Evolutionary conservation across 176 grass and related monocot species (phyloP), one percentile per base, ranked within the genome.

Genomic region (Tillandsia leiboldiana): DNA sequence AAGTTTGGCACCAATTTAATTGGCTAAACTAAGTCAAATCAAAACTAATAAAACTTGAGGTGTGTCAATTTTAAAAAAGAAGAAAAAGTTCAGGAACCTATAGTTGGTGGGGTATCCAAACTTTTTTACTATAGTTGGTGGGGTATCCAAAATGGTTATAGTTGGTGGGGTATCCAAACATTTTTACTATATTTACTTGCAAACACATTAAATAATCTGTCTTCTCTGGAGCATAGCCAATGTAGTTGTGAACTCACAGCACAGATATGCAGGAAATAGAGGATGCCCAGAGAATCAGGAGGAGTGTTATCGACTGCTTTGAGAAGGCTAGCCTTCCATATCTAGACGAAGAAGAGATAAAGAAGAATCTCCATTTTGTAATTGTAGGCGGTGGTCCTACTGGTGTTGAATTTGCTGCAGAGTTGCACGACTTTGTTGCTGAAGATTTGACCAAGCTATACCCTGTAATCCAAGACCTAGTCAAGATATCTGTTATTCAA

Each of bases 351-450:
- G 93, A 97, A 69, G 76, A 87, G 79, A 97, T 80, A 81, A 84
- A 50, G 74, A 87, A 80, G 69, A 70, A 58, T 47, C 86, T 97
- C 62, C 89, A 97, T 87, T 97, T 97, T 79, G 86, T 97, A 47
- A 81, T 97, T 74, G 88, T 97, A 65, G 93, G 93, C 42, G 93
- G 89, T 66, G 93, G 93, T 65, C 93, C 93, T 51, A 97, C 93
- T 69, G 93, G 93, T 48, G 93, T 97, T 67, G 93, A 97, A 80
- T 97, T 97, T 83, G 84, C 93, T 54, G 93, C 93, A 52, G 93
- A 97, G 77, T 74, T 97, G 73, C 93, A 97, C 79, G 93, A 97
- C 81, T 97, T 89, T 85, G 79, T 97, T 64, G 59, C 88, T 0
- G 89, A 97, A 81, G 93, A 97, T 92, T 64, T 97, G 66, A 79